Percentiles rank a stretch among this genome's conserved stretches.
phyloP scores from a whole-genome alignment of 2,329 filamentous ascomycete species.

The Botrytis hyacinthi region DNA sequence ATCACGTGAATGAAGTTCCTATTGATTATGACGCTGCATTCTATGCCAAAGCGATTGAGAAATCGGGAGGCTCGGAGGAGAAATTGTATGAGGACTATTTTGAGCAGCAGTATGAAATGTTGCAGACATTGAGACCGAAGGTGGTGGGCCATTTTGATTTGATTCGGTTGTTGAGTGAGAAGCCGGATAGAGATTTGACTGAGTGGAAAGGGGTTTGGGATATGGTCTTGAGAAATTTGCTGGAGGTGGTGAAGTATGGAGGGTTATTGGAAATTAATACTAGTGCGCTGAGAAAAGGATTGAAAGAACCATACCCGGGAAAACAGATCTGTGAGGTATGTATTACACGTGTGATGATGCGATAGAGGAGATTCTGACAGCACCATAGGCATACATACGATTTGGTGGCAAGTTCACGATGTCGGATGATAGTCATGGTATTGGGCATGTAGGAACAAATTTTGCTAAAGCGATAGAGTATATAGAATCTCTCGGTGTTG shows the following conservation, averaged over 20 bases:
- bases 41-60: constrained; percentile 51
- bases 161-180: constrained; percentile 73
- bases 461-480: constrained; percentile 71
- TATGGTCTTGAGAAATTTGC: constrained; percentile 70
- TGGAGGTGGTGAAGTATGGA: constrained; percentile 67
- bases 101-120: constrained; percentile 81
- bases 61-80: constrained; percentile 61
- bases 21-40: constrained; percentile 78
- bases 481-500: constrained; percentile 63
- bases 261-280: constrained; percentile 90
- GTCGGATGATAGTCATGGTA: constrained; percentile 91
- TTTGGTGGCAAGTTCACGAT: constrained; percentile 82
- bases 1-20: constrained; percentile 82
- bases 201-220: constrained; percentile 67
- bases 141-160: constrained; percentile 95
- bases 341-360: neutral
- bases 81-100: constrained; percentile 81
- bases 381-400: constrained; percentile 56
- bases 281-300: constrained; percentile 81
- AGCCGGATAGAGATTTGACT: constrained; percentile 61
- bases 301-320: constrained; percentile 86
- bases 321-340: constrained; percentile 65
- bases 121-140: constrained; percentile 65
- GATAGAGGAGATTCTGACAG: neutral
- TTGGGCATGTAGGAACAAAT: constrained; percentile 83